Evolutionary conservation across 164 flowering plant genomes (phyloP).

Genomic region (Magnolia changhungtana): DNA sequence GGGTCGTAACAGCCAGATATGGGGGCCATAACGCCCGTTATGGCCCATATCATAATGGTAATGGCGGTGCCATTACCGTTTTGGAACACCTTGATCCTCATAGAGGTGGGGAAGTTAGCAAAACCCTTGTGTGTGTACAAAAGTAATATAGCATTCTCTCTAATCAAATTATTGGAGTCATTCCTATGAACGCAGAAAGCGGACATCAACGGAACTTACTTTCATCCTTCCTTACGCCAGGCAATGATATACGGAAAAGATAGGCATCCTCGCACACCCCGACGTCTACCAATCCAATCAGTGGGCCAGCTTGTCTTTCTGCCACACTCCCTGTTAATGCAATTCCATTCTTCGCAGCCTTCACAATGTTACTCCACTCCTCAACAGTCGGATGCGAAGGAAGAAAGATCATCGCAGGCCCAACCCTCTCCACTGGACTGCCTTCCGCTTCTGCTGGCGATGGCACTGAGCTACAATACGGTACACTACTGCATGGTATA

Average conservation of each 20-base stretch:
- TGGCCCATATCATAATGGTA: too few relatives aligned
- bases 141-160: not conserved
- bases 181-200: not conserved
- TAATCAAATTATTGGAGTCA: not conserved
- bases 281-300: slow-evolving; percentile 56
- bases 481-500: not conserved
- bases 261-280: slow-evolving; percentile 62
- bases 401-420: slow-evolving; percentile 44
- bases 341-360: slow-evolving; percentile 38
- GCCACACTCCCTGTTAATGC: slow-evolving; percentile 64
- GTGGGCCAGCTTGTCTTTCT: slow-evolving; percentile 46
- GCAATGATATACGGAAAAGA: slow-evolving; percentile 65
- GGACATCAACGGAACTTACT: slow-evolving; percentile 36
- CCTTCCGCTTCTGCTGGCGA: slow-evolving; percentile 10
- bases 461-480: not conserved
- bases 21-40: too few relatives aligned
- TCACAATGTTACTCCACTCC: slow-evolving; percentile 40
- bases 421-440: slow-evolving; percentile 12
- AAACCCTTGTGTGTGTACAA: too few relatives aligned
- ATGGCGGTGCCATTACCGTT: too few relatives aligned
- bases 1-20: too few relatives aligned
- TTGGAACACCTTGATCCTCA: too few relatives aligned
- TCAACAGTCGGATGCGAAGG: slow-evolving; percentile 43
- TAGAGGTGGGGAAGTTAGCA: too few relatives aligned
- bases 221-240: slow-evolving; percentile 67